Evolutionary conservation across 2,329 filamentous ascomycete species (phyloP).

Genomic region (Aspergillus sp.): DNA sequence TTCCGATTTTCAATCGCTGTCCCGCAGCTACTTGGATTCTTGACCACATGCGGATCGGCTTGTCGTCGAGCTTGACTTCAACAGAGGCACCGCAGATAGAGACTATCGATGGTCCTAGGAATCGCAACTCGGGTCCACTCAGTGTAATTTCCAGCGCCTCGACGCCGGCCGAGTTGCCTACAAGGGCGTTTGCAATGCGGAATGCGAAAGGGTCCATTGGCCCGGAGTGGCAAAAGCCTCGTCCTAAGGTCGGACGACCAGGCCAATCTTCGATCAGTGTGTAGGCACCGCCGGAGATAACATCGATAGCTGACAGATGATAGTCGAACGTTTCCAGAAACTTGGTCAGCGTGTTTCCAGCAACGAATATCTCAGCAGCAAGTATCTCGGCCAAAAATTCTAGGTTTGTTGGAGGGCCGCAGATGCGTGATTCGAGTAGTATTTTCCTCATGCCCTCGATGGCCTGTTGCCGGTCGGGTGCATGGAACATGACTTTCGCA

Average conservation of each 20-base stretch:
- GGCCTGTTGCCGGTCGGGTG: slow-evolving; percentile 40
- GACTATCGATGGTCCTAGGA: slow-evolving; percentile 55
- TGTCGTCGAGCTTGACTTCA: slow-evolving; percentile 52
- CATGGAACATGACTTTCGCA: slow-evolving; percentile 60
- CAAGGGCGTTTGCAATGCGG: slow-evolving; percentile 59
- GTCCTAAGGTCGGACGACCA: slow-evolving; percentile 56
- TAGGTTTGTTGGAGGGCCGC: slow-evolving; percentile 58
- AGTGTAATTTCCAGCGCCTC: slow-evolving; percentile 63
- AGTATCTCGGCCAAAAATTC: slow-evolving; percentile 56
- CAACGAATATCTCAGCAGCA: slow-evolving; percentile 44
- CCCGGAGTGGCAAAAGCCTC: slow-evolving; percentile 59
- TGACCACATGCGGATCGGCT: slow-evolving; percentile 55
- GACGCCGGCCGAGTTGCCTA: slow-evolving; percentile 53
- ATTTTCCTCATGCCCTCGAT: slow-evolving; percentile 46
- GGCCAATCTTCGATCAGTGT: slow-evolving; percentile 61
- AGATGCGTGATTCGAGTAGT: slow-evolving; percentile 48
- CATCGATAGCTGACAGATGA: slow-evolving; percentile 53
- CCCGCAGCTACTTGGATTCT: slow-evolving; percentile 51
- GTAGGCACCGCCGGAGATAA: slow-evolving; percentile 57
- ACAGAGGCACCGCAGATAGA: slow-evolving; percentile 59
- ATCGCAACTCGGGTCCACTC: slow-evolving; percentile 58
- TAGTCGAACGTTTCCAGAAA: slow-evolving; percentile 56
- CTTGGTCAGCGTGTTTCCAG: slow-evolving; percentile 57
- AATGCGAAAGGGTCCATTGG: slow-evolving; percentile 63
- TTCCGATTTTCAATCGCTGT: slow-evolving; percentile 56